phyloP scores from a whole-genome alignment of 768 basidiomycete genomes.

The Paxillus involutus region DNA sequence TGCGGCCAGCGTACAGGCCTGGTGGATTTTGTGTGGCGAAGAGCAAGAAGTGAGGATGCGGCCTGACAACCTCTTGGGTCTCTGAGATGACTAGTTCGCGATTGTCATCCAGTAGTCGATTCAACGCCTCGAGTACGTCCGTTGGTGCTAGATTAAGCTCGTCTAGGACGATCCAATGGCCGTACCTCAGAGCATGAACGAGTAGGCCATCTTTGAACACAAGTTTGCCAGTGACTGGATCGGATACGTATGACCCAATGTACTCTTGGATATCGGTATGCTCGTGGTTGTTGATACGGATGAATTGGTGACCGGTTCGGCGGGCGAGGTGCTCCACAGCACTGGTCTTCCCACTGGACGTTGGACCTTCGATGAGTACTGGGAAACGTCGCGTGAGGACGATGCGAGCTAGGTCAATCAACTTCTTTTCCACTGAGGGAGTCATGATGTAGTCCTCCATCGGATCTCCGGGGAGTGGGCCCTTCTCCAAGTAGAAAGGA shows the following conservation, averaged over 20 bases:
- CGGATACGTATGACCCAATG: constrained; percentile 93
- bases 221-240: constrained; percentile 88
- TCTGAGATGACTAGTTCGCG: constrained; percentile 94
- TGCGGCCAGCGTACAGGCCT: constrained; percentile 92
- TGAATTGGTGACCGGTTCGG: constrained; percentile 90
- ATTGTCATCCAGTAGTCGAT: constrained; percentile 95
- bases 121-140: constrained; percentile 96
- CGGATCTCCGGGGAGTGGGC: constrained; percentile 60
- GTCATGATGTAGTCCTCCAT: constrained; percentile 91
- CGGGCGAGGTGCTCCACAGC: constrained; percentile 94
- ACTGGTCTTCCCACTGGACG: constrained; percentile 96
- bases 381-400: constrained; percentile 88
- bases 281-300: constrained; percentile 99
- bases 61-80: constrained; percentile 90
- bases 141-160: constrained; percentile 97
- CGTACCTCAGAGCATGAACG: constrained; percentile 85
- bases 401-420: constrained; percentile 93
- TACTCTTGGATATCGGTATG: constrained; percentile 99
- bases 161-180: constrained; percentile 98
- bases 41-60: constrained; percentile 95
- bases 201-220: constrained; percentile 94
- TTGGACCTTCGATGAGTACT: constrained; percentile 96
- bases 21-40: constrained; percentile 99
- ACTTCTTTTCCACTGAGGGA: constrained; percentile 89
- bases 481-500: constrained; percentile 86